These are phyloP conservation scores for Cladochytrium tenue DNA, from an alignment of 371 early-diverging fungal species.

Conservation along the genomic window DNA sequence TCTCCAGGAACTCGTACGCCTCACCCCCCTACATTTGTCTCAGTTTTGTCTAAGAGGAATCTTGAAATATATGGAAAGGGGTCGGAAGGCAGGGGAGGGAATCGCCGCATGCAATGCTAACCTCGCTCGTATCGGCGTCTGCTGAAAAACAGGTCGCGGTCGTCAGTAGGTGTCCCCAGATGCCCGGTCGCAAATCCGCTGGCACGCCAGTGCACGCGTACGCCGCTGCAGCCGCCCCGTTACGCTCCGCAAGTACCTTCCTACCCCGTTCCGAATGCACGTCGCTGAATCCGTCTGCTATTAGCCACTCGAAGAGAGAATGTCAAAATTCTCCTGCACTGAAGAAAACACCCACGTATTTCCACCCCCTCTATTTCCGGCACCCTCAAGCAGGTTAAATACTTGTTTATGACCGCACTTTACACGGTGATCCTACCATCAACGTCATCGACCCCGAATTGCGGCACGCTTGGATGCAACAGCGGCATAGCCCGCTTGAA, in stretches of 20 bases:
- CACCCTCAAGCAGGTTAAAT: neutral
- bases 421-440: conserved; percentile 2
- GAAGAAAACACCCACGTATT: no score
- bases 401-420: neutral
- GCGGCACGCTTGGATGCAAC: conserved; percentile 20
- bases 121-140: conserved; percentile 27
- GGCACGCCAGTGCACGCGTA: conserved; percentile 39
- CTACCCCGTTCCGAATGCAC: neutral
- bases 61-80: conserved; percentile 11
- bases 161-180: no score
- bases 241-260: no score
- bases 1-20: conserved; percentile 19
- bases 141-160: conserved; percentile 35
- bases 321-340: conserved; percentile 2
- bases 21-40: conserved; percentile 8
- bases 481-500: conserved; percentile 25
- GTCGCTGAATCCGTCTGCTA: neutral
- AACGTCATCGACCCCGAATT: conserved; percentile 36
- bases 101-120: neutral
- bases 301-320: neutral
- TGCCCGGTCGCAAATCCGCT: conserved; percentile 26
- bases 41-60: neutral
- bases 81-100: neutral
- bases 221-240: conserved; percentile 4
- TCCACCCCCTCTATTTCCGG: neutral